phyloP scores from a whole-genome alignment of 306 rosid species.

The Corylus americana region DNA sequence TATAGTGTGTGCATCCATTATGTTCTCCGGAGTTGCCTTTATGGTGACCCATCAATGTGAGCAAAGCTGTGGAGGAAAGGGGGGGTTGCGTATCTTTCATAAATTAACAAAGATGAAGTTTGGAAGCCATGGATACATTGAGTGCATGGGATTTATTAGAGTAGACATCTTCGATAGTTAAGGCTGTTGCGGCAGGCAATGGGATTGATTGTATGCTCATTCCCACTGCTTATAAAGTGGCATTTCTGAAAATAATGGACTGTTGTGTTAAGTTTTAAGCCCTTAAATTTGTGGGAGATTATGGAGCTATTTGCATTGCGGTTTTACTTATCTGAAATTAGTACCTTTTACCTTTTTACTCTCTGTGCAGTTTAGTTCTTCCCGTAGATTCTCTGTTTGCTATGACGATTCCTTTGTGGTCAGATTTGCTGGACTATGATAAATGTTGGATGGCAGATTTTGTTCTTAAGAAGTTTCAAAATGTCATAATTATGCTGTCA shows the following conservation, averaged over 20 bases:
- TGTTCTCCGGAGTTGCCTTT: background rate
- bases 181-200: background rate
- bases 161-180: background rate
- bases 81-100: background rate
- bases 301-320: background rate
- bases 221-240: background rate
- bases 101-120: background rate
- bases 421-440: background rate
- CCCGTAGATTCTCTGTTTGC: background rate
- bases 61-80: background rate
- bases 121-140: background rate
- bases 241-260: background rate
- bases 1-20: background rate
- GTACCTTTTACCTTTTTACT: background rate
- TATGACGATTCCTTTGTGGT: background rate
- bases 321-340: background rate
- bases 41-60: background rate
- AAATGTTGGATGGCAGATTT: slow-evolving; percentile 6
- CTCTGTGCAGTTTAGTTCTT: background rate
- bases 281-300: background rate
- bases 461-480: slow-evolving; percentile 20
- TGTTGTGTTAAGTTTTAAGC: background rate
- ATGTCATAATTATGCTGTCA: slow-evolving; percentile 9
- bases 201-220: background rate
- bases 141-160: background rate